Evolutionary conservation across 352 stramenopile species (phyloP).

Genomic region (Phytophthora citrophthora): DNA sequence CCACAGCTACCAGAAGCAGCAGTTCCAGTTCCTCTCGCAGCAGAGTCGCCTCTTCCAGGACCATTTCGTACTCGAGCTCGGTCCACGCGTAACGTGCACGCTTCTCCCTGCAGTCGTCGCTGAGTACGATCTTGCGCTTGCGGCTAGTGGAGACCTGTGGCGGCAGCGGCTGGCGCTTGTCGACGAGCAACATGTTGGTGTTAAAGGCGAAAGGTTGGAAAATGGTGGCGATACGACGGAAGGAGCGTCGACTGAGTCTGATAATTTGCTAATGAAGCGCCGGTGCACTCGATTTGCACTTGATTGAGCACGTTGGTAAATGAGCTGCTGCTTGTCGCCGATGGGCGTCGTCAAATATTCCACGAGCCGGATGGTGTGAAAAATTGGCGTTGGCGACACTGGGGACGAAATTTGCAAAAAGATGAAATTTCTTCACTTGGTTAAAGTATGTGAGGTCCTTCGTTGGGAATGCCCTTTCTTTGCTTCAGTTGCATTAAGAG

Average conservation of each 20-base stretch:
- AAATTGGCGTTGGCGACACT: slow-evolving; percentile 28
- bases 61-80: slow-evolving; percentile 79
- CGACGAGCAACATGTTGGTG: slow-evolving; percentile 43
- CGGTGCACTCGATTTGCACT: slow-evolving; percentile 9
- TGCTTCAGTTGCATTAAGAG: neutral
- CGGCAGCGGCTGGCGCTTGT: slow-evolving; percentile 35
- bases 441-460: slow-evolving; percentile 3
- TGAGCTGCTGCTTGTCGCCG: slow-evolving; percentile 15
- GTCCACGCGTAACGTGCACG: slow-evolving; percentile 55
- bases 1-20: slow-evolving; percentile 58
- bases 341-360: slow-evolving; percentile 38
- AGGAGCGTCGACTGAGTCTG: neutral
- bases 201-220: slow-evolving; percentile 28
- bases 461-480: neutral
- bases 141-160: slow-evolving; percentile 20
- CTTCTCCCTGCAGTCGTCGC: slow-evolving; percentile 50
- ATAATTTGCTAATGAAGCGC: neutral
- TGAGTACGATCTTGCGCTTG: slow-evolving; percentile 63
- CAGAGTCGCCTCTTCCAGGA: slow-evolving; percentile 70
- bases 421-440: slow-evolving; percentile 7
- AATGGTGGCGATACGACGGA: slow-evolving; percentile 18
- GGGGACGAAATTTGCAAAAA: slow-evolving; percentile 4
- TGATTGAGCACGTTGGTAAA: slow-evolving; percentile 31
- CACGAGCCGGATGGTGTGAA: slow-evolving; percentile 29
- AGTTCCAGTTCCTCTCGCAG: slow-evolving; percentile 77